These are phyloP conservation scores for Effrenium voratum DNA, from an alignment of 73 alveolate genomes.

Conservation along the genomic window DNA sequence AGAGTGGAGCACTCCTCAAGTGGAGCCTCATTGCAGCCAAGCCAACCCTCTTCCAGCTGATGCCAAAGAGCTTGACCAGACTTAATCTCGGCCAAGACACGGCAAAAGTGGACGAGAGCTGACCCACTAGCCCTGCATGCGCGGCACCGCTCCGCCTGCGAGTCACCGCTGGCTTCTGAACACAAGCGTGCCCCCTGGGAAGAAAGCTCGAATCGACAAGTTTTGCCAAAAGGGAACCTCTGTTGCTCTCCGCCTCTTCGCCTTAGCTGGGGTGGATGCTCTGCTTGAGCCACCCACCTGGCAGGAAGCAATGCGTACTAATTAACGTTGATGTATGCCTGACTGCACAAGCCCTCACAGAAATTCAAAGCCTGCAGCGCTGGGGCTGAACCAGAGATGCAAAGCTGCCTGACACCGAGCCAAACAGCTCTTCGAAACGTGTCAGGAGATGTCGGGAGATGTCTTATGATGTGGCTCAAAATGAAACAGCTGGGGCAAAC, in stretches of 20 bases:
- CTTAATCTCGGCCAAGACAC: background rate
- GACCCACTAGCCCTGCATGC: conserved; percentile 73
- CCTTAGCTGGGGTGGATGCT: conserved; percentile 51
- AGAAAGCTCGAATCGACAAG: background rate
- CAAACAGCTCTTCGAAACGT: too few relatives aligned
- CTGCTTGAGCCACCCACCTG: conserved; percentile 76
- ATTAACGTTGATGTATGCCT: background rate
- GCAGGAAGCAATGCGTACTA: background rate
- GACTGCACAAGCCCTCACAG: too few relatives aligned
- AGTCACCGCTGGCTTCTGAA: too few relatives aligned
- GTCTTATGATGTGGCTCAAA: too few relatives aligned
- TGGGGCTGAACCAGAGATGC: conserved; percentile 86
- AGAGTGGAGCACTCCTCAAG: conserved; percentile 77
- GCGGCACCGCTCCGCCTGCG: conserved; percentile 76
- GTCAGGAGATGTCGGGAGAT: too few relatives aligned
- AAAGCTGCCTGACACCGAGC: conserved; percentile 80
- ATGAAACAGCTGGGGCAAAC: too few relatives aligned
- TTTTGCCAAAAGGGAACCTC: background rate
- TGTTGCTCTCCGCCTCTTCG: conserved; percentile 21
- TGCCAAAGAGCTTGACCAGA: background rate
- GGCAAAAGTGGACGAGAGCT: conserved; percentile 77
- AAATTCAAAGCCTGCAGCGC: conserved; percentile 41
- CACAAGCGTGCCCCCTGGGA: background rate
- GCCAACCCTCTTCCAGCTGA: background rate
- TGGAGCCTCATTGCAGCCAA: conserved; percentile 1